phyloP scores from a whole-genome alignment of 1,284 basidiomycete genomes.

The Tylopilus sp. region DNA sequence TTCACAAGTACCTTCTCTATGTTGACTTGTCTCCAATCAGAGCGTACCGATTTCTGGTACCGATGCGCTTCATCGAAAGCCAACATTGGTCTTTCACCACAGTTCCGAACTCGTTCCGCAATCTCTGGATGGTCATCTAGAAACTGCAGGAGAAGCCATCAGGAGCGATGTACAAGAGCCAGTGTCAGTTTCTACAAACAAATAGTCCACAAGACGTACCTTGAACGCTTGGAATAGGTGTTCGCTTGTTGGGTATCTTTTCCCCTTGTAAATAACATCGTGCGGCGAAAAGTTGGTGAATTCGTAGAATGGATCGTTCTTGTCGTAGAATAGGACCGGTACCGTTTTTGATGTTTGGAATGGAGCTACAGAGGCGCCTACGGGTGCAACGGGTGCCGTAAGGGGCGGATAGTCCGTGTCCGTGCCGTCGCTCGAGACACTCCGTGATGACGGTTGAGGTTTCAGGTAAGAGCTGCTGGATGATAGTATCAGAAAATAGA shows the following conservation, averaged over 20 bases:
- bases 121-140: constrained; percentile 53
- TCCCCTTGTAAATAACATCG: constrained; percentile 53
- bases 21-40: constrained; percentile 64
- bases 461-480: constrained; percentile 21
- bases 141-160: constrained; percentile 42
- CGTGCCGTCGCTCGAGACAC: constrained; percentile 4
- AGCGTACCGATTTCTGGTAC: constrained; percentile 56
- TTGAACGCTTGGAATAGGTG: constrained; percentile 71
- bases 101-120: constrained; percentile 63
- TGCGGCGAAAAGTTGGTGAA: constrained; percentile 71
- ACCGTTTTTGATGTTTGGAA: constrained; percentile 30
- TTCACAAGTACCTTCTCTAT: constrained; percentile 48
- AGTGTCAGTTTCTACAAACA: background rate
- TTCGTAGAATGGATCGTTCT: constrained; percentile 59
- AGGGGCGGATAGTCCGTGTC: constrained; percentile 34
- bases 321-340: constrained; percentile 59
- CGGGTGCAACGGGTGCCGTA: constrained; percentile 31
- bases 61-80: constrained; percentile 68
- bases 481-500: constrained; percentile 1
- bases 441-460: constrained; percentile 8
- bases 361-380: constrained; percentile 32
- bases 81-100: constrained; percentile 54
- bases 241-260: constrained; percentile 64
- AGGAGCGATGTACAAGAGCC: background rate
- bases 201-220: constrained; percentile 34